Conservation (phyloP, 345 rosid species). For the Chamaenerion angustifolium region DNA sequence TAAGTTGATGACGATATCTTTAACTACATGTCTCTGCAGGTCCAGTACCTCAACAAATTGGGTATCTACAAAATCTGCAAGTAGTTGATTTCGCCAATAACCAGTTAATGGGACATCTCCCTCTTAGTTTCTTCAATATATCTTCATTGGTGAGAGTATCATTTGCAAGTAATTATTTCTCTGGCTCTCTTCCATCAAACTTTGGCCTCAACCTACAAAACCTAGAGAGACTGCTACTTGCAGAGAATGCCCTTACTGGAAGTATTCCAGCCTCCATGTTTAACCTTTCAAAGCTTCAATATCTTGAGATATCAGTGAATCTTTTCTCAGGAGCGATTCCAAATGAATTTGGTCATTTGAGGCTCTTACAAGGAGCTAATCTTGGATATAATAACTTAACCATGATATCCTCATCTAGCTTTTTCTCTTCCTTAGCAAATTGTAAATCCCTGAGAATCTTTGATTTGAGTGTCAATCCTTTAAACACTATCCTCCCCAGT, state of each 20-base stretch:
- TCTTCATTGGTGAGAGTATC: not conserved
- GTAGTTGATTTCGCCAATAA: not conserved
- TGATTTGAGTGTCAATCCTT: not conserved
- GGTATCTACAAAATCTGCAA: slow-evolving; percentile 1
- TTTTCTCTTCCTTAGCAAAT: not conserved
- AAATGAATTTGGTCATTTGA: not conserved
- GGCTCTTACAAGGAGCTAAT: not conserved
- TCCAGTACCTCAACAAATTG: not conserved
- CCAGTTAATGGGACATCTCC: not conserved
- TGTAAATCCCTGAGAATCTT: not conserved
- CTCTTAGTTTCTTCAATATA: not conserved
- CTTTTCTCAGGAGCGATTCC: slow-evolving; percentile 1
- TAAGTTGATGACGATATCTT: too few relatives aligned
- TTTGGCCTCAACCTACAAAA: not conserved
- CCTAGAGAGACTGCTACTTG: not conserved
- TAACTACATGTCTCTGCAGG: too few relatives aligned
- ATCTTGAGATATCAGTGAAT: not conserved
- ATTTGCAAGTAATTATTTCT: not conserved
- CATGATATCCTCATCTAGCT: not conserved
- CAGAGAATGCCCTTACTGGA: not conserved
- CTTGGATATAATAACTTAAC: not conserved
- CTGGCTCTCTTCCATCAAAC: not conserved
- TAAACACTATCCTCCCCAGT: not conserved
- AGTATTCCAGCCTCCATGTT: not conserved
- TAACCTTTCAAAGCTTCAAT: not conserved